Conservation (phyloP, 1,284 basidiomycete species). For the Trametes polyzona region DNA sequence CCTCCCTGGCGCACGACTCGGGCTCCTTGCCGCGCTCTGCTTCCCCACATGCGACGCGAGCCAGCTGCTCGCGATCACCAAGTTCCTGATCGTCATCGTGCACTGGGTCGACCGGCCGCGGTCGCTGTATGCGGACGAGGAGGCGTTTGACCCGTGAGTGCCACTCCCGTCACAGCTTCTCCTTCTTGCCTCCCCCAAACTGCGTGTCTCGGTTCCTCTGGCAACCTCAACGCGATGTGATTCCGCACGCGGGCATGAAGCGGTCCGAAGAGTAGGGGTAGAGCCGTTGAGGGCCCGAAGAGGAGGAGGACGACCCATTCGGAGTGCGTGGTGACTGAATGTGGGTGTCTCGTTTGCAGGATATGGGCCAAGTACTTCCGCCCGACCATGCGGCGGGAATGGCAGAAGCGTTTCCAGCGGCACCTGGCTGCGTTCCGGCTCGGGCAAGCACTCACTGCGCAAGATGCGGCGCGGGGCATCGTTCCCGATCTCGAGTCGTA, state of each 20-base stretch:
- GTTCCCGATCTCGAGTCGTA: constrained; percentile 51
- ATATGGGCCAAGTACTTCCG: constrained; percentile 26
- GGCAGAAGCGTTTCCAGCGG: constrained; percentile 36
- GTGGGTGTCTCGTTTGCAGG: constrained; percentile 5
- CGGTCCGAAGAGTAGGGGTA: not conserved
- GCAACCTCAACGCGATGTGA: too few relatives aligned
- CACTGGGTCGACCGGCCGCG: constrained; percentile 28
- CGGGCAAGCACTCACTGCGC: constrained; percentile 28
- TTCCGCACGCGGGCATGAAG: not conserved
- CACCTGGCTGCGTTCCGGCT: constrained; percentile 35
- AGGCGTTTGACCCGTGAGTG: constrained; percentile 33
- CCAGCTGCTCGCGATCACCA: constrained; percentile 54
- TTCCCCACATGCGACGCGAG: constrained; percentile 59
- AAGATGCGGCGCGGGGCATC: constrained; percentile 29
- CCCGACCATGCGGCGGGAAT: constrained; percentile 24
- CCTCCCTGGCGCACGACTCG: constrained; percentile 48
- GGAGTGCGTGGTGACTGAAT: not conserved
- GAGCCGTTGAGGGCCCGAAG: constrained; percentile 1
- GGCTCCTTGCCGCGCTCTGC: constrained; percentile 58
- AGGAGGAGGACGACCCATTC: too few relatives aligned
- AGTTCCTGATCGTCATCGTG: constrained; percentile 51
- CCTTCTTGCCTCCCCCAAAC: not conserved
- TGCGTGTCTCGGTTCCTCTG: constrained; percentile 3
- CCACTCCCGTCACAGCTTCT: not conserved
- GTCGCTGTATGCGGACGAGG: constrained; percentile 24